Base-by-base conservation (phyloP, 2,329 filamentous ascomycete genomes). In the Penicillium thymicola region DNA sequence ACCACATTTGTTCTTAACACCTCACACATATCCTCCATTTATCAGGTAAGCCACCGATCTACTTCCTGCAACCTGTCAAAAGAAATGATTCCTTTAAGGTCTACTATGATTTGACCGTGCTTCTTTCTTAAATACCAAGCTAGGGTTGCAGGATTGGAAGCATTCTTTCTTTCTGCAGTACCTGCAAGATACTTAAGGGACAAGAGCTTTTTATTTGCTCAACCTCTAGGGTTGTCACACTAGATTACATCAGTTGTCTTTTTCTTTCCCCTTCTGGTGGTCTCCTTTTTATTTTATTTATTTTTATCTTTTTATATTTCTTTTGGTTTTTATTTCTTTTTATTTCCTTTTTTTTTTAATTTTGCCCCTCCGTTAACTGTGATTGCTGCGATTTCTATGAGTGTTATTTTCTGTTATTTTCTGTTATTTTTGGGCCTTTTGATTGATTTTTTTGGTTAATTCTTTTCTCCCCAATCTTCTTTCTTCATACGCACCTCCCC, bases 181-280 rank as follows among this genome's bases (percentile, higher is more conserved):
- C 54, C 62, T 64, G 55, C 61, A 59, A 58, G 52, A 59, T 61
- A 67, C 57, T 45, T 51, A 21, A 21, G 30, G n/a, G n/a, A 14
- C 43, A 44, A 53, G 55, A 51, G 43, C 34, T 48, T 41, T 54
- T 57, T 36, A 55, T 54, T 61, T 58, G 54, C 41, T 53, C 47
- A 49, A 3, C 5, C n/a, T 16, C 13, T 9, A 34, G 3, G 44
- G 28, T 41, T 42, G 59, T 65, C 56, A 54, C 63, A 65, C 62
- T 47, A 41, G 55, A 65, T 65, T 63, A 64, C 57, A 59, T 56
- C 59, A 60, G 65, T 66, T 55, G 59, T 60, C 63, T 59, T 52
- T 60, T 57, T 49, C 28, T 57, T 57, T 48, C 55, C 57, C 54
- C 46, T 53, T 60, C 56, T 43, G 54, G 34, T 25, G 34, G 25